These are phyloP conservation scores for Durusdinium trenchii DNA, from an alignment of 73 alveolate species.

Conservation along the genomic window DNA sequence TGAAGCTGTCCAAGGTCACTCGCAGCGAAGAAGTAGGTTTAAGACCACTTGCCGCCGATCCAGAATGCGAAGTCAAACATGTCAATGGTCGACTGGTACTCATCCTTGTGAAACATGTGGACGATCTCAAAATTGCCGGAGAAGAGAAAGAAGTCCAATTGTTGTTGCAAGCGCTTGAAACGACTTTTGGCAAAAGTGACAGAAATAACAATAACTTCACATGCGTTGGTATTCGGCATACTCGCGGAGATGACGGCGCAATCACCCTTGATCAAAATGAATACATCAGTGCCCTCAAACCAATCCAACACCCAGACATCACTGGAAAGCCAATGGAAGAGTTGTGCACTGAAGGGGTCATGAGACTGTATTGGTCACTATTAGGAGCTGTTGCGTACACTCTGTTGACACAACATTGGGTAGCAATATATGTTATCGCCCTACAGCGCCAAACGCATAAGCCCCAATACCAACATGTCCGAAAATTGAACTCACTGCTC, in stretches of 20 bases:
- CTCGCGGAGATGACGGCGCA: not conserved
- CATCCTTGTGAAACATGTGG: slow-evolving; percentile 11
- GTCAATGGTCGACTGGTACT: not conserved
- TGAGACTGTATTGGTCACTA: not conserved
- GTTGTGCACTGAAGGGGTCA: not conserved
- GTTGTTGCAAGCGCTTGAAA: not conserved
- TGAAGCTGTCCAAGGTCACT: not conserved
- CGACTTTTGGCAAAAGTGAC: not conserved
- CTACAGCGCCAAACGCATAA: not conserved
- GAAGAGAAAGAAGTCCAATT: not conserved
- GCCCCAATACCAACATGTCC: not conserved
- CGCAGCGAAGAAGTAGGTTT: not conserved
- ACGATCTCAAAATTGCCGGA: not conserved
- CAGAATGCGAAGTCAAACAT: slow-evolving; percentile 24
- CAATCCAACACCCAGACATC: slow-evolving; percentile 26
- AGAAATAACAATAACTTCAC: not conserved
- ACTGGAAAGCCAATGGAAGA: not conserved
- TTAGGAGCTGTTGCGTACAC: slow-evolving; percentile 5
- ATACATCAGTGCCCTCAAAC: not conserved
- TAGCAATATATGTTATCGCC: not conserved
- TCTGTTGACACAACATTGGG: not conserved
- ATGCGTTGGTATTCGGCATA: not conserved
- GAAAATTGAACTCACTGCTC: not conserved
- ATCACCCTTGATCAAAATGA: not conserved
- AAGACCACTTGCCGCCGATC: not conserved